Evolutionary conservation across 768 basidiomycete genomes (phyloP).

Genomic region (Tricholoma terreum): DNA sequence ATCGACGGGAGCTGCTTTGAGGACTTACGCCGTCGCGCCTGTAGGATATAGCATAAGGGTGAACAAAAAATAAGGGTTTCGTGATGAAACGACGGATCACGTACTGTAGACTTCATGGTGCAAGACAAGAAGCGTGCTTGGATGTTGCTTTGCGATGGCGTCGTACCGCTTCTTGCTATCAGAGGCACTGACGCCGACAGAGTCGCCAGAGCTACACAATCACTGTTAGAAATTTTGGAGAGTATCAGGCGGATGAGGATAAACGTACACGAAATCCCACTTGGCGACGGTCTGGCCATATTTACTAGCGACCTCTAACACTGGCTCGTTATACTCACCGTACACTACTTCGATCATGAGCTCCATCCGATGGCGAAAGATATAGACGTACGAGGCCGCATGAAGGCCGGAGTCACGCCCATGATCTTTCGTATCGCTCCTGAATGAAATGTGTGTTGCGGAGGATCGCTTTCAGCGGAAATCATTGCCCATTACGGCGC

Average conservation of each 20-base stretch:
- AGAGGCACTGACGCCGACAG: slow-evolving; percentile 20
- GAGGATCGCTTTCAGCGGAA: no score
- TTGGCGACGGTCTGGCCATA: slow-evolving; percentile 18
- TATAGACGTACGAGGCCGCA: slow-evolving; percentile 34
- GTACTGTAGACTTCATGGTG: slow-evolving; percentile 33
- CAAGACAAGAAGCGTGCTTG: slow-evolving; percentile 29
- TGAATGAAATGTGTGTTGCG: slow-evolving; percentile 9
- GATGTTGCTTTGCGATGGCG: slow-evolving; percentile 15
- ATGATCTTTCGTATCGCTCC: slow-evolving; percentile 37
- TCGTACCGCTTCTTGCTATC: slow-evolving; percentile 24
- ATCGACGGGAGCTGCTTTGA: background rate
- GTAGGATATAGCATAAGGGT: background rate
- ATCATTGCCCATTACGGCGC: no score
- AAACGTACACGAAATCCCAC: slow-evolving; percentile 26
- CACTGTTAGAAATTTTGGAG: no score
- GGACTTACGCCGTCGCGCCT: background rate
- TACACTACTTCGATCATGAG: slow-evolving; percentile 25
- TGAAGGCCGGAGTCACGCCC: slow-evolving; percentile 37
- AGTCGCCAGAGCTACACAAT: slow-evolving; percentile 26
- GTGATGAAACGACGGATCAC: background rate
- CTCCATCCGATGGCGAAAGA: background rate
- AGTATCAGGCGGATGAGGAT: no score
- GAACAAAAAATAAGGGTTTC: background rate
- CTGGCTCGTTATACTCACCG: slow-evolving; percentile 38
- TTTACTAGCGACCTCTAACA: slow-evolving; percentile 24